Evolutionary conservation across 202 grass and related monocot genomes (phyloP), one percentile per base, ranked within the genome.

Genomic region (Brachypodium distachyon): DNA sequence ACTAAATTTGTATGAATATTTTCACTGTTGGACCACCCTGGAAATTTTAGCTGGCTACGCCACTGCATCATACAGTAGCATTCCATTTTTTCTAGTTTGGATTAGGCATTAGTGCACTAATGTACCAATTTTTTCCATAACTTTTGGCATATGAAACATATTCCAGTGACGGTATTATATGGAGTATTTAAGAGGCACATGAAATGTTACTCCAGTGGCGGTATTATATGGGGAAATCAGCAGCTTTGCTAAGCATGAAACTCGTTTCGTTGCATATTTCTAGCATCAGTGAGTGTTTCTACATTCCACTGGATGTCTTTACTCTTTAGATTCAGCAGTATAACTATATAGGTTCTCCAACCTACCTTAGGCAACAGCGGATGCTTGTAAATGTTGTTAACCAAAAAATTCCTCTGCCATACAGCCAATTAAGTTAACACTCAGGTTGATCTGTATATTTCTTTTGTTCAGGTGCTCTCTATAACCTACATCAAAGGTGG

Each of bases 401-500:
- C 61, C 18, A 57, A 32, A 79, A 67, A 33, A 8, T 50, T 28
- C 12, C 48, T 77, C 18, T 29, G 18, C 18, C 16, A 43, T 73
- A 56, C 44, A 73, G 16, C 14, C 1, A 16, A 41, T 41, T 59
- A 66, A 6, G 12, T 72, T 48, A 52, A 66, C 14, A 37, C 9
- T 70, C 12, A 7, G 39, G 7, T 51, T 83, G 31, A 61, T 80
- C 17, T 85, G 26, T 48, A 9, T 72, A 67, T 65, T 70, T 77
- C 28, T 73, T 79, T 12, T 61, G 16, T 73, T 83, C 48, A 97
- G 95, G 91, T 94, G 36, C 38, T 97, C 38, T 86, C 89, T 2
- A 86, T 88, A 66, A 97, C 91, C 19, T 97, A 88, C 88, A 83
- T 94, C 25, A 88, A 88, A 81, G 87, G 89, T 86, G 91, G 84